These are phyloP conservation scores for Dactylis glomerata DNA, from an alignment of 176 grass and related monocot species.

Conservation along the genomic window DNA sequence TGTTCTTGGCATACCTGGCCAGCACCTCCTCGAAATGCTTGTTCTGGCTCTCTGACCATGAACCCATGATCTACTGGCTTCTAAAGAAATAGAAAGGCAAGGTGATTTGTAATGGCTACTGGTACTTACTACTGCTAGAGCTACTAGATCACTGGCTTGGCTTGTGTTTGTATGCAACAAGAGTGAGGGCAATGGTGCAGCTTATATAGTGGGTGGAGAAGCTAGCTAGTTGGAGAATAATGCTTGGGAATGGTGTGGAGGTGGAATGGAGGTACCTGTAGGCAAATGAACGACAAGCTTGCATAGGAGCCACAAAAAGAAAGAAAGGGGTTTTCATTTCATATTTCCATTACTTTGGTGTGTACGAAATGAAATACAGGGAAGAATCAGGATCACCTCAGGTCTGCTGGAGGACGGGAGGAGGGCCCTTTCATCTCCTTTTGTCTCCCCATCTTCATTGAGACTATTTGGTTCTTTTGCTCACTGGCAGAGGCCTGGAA, in stretches of 20 bases:
- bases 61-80: constrained; percentile 24
- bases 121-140: neutral
- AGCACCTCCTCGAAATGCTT: constrained; percentile 53
- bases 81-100: neutral
- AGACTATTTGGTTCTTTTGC: constrained; percentile 11
- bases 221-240: constrained; percentile 57
- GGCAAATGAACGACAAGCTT: constrained; percentile 20
- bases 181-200: constrained; percentile 22
- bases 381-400: constrained; percentile 33
- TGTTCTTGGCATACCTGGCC: constrained; percentile 38
- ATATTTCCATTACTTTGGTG: constrained; percentile 14
- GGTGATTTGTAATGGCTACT: neutral
- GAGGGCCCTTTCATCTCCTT: constrained; percentile 16
- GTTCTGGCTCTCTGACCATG: constrained; percentile 51
- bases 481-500: constrained; percentile 18
- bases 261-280: constrained; percentile 1
- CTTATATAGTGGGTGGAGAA: constrained; percentile 53
- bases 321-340: neutral
- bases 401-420: neutral
- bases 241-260: constrained; percentile 9
- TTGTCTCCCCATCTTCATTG: neutral
- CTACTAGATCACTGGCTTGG: neutral
- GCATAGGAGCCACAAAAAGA: constrained; percentile 41
- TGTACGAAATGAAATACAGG: neutral
- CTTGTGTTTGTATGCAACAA: constrained; percentile 40